phyloP scores from a whole-genome alignment of 2,329 filamentous ascomycete genomes.

The Leptographium lundbergii region DNA sequence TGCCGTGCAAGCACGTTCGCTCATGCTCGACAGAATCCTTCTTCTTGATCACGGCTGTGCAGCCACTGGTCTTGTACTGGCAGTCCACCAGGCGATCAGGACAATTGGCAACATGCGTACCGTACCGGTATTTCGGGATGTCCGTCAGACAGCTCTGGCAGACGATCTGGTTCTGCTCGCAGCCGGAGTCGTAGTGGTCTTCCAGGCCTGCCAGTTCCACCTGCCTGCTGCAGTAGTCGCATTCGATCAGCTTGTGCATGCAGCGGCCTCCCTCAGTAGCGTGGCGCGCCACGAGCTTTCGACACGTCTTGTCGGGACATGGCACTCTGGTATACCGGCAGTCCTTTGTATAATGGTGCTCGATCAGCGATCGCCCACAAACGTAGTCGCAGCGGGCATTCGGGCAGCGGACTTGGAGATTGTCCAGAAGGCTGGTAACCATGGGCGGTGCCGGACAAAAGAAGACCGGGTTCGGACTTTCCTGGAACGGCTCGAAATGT shows the following conservation, averaged over 20 bases:
- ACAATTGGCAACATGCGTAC: conserved; percentile 36
- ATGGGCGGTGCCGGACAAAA: conserved; percentile 26
- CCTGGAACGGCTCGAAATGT: conserved; percentile 21
- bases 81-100: conserved; percentile 27
- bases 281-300: conserved; percentile 36
- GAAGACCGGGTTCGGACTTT: conserved; percentile 9
- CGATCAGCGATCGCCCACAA: conserved; percentile 39
- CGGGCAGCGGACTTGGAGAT: conserved; percentile 45
- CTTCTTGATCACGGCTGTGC: conserved; percentile 26
- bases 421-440: conserved; percentile 48
- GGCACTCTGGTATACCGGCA: conserved; percentile 42
- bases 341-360: conserved; percentile 42
- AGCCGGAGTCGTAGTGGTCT: conserved; percentile 29
- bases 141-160: conserved; percentile 36
- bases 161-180: conserved; percentile 31
- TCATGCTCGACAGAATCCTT: conserved; percentile 32
- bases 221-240: conserved; percentile 38
- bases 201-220: conserved; percentile 36
- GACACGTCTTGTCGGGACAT: conserved; percentile 42
- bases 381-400: conserved; percentile 40
- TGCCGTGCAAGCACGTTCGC: conserved; percentile 37
- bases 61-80: conserved; percentile 37
- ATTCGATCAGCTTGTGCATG: conserved; percentile 37
- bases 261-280: conserved; percentile 37
- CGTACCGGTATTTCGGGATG: conserved; percentile 31